Conservation (phyloP, 148 eudicot genomes). For the Amaranthus palmeri region DNA sequence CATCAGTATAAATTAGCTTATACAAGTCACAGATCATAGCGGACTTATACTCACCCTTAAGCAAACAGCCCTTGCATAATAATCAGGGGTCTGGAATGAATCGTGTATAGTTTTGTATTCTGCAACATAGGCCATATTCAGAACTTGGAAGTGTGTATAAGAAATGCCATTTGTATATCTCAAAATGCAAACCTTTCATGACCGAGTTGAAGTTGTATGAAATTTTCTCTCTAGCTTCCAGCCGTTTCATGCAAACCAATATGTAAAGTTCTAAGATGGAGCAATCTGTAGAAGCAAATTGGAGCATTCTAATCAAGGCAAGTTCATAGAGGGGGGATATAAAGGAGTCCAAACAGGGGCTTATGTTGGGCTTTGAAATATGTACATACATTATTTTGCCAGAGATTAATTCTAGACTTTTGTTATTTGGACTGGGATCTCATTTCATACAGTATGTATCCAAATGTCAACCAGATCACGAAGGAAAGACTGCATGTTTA, state of each 20-base stretch:
- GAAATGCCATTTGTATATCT: neutral
- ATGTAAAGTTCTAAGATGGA: conserved; percentile 75
- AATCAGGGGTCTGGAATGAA: conserved; percentile 67
- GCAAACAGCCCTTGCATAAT: conserved; percentile 68
- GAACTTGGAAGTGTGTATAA: neutral
- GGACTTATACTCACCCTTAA: conserved; percentile 51
- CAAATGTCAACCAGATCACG: too few relatives aligned
- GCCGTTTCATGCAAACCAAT: conserved; percentile 85
- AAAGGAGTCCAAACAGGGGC: too few relatives aligned
- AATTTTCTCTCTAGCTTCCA: conserved; percentile 76
- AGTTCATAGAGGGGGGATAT: neutral
- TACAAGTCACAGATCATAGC: neutral
- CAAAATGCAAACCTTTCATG: conserved; percentile 63
- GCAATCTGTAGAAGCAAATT: conserved; percentile 53
- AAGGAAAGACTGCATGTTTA: too few relatives aligned
- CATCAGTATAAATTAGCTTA: neutral
- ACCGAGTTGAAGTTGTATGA: conserved; percentile 76
- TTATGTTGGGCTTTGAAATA: too few relatives aligned
- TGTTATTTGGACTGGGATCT: too few relatives aligned
- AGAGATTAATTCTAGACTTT: too few relatives aligned
- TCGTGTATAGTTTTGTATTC: conserved; percentile 83
- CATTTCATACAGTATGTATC: too few relatives aligned
- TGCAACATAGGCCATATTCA: conserved; percentile 29
- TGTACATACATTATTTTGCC: too few relatives aligned
- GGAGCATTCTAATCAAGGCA: conserved; percentile 6